Conservation (phyloP, 768 basidiomycete species). For the Lactarius tabidus region DNA sequence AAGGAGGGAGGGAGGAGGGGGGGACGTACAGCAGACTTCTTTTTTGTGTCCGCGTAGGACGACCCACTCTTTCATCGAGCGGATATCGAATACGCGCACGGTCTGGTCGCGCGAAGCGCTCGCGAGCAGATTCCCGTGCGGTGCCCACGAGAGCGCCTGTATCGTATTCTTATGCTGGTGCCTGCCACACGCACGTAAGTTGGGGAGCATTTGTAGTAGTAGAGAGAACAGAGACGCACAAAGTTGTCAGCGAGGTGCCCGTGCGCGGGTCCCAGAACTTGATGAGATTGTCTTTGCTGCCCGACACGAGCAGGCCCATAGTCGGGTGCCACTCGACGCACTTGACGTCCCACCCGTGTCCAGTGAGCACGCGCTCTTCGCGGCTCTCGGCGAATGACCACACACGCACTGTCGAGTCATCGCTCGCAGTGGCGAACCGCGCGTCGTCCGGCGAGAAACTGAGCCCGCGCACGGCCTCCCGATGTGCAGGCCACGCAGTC, state of each 20-base stretch:
- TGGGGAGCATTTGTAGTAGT: background rate
- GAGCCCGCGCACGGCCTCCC: slow-evolving; percentile 90
- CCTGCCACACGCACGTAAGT: slow-evolving; percentile 37
- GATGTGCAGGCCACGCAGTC: slow-evolving; percentile 90
- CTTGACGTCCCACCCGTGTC: slow-evolving; percentile 99
- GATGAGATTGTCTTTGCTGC: slow-evolving; percentile 96
- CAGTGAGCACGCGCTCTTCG: slow-evolving; percentile 84
- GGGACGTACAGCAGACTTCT: slow-evolving; percentile 87
- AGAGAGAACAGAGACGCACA: slow-evolving; percentile 48
- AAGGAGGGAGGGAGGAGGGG: background rate
- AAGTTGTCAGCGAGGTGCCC: slow-evolving; percentile 82
- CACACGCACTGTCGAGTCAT: slow-evolving; percentile 90
- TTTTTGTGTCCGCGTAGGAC: slow-evolving; percentile 95
- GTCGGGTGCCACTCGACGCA: slow-evolving; percentile 99
- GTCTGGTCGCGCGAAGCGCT: slow-evolving; percentile 95
- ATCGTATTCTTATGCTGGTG: slow-evolving; percentile 98
- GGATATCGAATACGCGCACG: slow-evolving; percentile 94
- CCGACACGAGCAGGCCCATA: slow-evolving; percentile 91
- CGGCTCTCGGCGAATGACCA: slow-evolving; percentile 93
- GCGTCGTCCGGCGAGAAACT: slow-evolving; percentile 91
- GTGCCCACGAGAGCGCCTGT: slow-evolving; percentile 90
- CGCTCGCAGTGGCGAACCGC: slow-evolving; percentile 91
- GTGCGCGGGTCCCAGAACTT: slow-evolving; percentile 99
- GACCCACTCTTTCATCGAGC: slow-evolving; percentile 94
- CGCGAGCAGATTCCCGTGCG: slow-evolving; percentile 89